Base-by-base conservation (phyloP, 2,329 filamentous ascomycete species). In the Fusarium sp. region DNA sequence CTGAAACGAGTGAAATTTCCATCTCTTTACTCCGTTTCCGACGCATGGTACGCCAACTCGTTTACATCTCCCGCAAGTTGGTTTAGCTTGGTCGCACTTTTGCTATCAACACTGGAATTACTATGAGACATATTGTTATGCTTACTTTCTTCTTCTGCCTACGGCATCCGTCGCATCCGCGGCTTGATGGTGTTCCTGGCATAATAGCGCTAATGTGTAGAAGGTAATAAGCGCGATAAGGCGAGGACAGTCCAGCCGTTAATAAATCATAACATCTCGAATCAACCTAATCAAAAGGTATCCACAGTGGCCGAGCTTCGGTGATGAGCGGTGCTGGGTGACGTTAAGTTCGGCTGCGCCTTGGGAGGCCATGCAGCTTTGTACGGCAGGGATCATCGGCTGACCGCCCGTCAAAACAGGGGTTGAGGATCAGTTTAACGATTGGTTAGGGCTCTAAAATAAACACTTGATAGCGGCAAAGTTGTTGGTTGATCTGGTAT, bases 81-180 rank as follows among this genome's bases (percentile, higher is more conserved):
- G 71, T 19, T 73, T 73, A 0, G 23, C 37, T 64, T 71, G 58
- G 16, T 73, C 71, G 44, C 71, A 73, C 71, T 73, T 13, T 15
- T n/a, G 0, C 6, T 16, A 18, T 67, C 9, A 67, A 57, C 3
- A 9, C 9, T 54, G 9, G 23, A 5, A 6, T 18, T 4, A 3
- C 5, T n/a, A 54, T 38, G 50, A 54, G 50, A 54, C 8, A 54
- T 54, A 54, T 40, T 38, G 19, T 2, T 21, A 23, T 28, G 25
- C 69, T 73, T 50, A 75, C 73, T 40, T 49, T 54, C 28, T 75
- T 75, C 53, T 75, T 75, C n/a, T 74, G 73, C 15, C 46, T 71
- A 15, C 73, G 63, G 21, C 73, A 75, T 13, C 63, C 67, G 2
- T 72, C 63, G 42, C 73, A 75, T 23, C 70, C 70, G 13, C 60